phyloP scores from a whole-genome alignment of 2,329 filamentous ascomycete species.

The Clonostachys rhizophaga region DNA sequence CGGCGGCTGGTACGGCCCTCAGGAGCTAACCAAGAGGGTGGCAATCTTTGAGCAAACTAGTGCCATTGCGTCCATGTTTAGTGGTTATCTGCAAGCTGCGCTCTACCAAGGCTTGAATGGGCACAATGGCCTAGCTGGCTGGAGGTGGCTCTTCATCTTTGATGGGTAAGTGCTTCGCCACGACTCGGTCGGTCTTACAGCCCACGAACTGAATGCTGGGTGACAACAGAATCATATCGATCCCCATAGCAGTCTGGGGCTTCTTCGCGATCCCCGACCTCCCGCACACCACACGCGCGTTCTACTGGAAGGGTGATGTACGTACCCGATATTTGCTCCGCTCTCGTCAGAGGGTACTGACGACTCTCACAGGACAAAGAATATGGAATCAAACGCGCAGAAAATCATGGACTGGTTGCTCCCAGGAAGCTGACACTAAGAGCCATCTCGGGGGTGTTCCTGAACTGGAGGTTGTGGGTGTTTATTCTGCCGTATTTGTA shows the following conservation, averaged over 20 bases:
- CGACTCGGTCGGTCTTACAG: too few species aligned
- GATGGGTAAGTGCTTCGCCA: constrained; percentile 8
- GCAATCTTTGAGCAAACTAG: constrained; percentile 17
- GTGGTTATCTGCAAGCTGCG: constrained; percentile 26
- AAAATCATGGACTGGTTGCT: constrained; percentile 1
- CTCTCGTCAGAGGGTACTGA: not conserved
- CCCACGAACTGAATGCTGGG: too few species aligned
- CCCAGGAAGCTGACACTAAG: constrained; percentile 6
- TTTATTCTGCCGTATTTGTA: constrained; percentile 11
- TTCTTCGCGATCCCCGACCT: constrained; percentile 12
- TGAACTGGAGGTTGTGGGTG: constrained; percentile 8
- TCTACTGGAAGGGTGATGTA: constrained; percentile 4
- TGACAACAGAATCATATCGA: constrained; percentile 12
- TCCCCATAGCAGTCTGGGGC: constrained; percentile 13
- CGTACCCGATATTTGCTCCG: not conserved
- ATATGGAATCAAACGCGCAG: not conserved
- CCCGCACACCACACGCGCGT: constrained; percentile 8
- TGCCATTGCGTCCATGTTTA: constrained; percentile 15
- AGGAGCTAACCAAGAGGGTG: constrained; percentile 18
- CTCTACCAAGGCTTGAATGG: constrained; percentile 26
- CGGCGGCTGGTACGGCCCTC: constrained; percentile 20
- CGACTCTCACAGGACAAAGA: not conserved
- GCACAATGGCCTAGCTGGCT: constrained; percentile 21
- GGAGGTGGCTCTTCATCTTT: constrained; percentile 33
- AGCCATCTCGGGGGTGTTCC: constrained; percentile 7